These are phyloP conservation scores for Botryotinia narcissicola DNA, from an alignment of 2,329 filamentous ascomycete species.

Conservation along the genomic window DNA sequence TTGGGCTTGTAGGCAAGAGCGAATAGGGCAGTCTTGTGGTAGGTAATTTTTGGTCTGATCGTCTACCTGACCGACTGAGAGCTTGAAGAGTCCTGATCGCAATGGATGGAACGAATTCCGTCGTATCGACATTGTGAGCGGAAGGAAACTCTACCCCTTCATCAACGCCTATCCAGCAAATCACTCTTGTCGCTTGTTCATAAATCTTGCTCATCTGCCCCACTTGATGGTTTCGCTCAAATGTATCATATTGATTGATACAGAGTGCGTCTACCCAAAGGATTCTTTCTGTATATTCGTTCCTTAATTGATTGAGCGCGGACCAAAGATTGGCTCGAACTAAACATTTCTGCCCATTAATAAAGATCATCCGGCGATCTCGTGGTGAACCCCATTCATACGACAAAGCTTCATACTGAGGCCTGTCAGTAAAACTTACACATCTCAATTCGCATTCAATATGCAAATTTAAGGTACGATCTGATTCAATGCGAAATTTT, in stretches of 20 bases:
- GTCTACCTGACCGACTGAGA: background rate
- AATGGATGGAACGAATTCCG: background rate
- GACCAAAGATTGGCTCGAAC: background rate
- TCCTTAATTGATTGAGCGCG: background rate
- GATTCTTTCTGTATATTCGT: background rate
- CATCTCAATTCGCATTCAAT: background rate
- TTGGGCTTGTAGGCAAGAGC: background rate
- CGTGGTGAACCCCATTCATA: background rate
- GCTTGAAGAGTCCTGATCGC: background rate
- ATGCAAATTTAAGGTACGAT: background rate
- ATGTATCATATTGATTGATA: background rate
- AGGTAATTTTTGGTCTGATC: background rate
- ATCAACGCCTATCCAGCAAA: background rate
- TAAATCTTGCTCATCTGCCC: background rate
- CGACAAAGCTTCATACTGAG: background rate
- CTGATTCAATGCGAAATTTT: background rate
- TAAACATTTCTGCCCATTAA: background rate
- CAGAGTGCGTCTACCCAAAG: background rate
- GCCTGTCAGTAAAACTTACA: background rate
- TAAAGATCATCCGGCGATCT: background rate
- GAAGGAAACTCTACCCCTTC: background rate
- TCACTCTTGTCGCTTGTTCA: background rate
- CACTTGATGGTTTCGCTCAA: background rate
- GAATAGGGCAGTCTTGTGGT: background rate
- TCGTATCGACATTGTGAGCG: background rate